Percentiles rank a stretch among this genome's conserved stretches.
Evolutionary conservation across 1,284 basidiomycete species (phyloP).

Genomic region (Sphaerobolus stellatus): DNA sequence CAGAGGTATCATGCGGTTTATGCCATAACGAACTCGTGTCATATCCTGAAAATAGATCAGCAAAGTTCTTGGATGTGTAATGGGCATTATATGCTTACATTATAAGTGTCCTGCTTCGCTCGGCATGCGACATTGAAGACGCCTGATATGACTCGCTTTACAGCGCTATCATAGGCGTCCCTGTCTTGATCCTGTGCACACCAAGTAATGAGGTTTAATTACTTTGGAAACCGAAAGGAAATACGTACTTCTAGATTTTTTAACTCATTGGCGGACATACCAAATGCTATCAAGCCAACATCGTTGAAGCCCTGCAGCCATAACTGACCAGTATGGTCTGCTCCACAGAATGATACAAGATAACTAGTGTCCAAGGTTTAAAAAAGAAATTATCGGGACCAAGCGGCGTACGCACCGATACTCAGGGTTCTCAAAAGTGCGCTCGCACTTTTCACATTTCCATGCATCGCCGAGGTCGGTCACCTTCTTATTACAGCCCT

Average conservation of each 20-base stretch:
- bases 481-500: conserved; percentile 92
- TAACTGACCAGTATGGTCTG: conserved; percentile 85
- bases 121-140: conserved; percentile 85
- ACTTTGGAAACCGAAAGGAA: conserved; percentile 4
- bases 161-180: conserved; percentile 55
- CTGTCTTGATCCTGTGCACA: conserved; percentile 63
- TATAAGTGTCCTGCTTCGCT: conserved; percentile 86
- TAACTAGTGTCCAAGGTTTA: conserved; percentile 61
- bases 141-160: conserved; percentile 68
- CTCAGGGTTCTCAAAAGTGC: conserved; percentile 70
- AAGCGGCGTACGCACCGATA: conserved; percentile 61
- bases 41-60: conserved; percentile 52
- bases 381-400: neutral
- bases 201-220: neutral
- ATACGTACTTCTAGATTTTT: conserved; percentile 63
- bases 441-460: conserved; percentile 95
- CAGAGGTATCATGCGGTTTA: conserved; percentile 63
- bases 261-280: conserved; percentile 80
- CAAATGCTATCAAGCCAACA: conserved; percentile 76
- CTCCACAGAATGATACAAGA: conserved; percentile 84
- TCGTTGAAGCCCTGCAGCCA: conserved; percentile 99
- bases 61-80: neutral
- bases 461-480: conserved; percentile 68
- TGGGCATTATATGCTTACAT: conserved; percentile 49
- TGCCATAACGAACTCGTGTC: conserved; percentile 79